Conservation (phyloP, 2,329 filamentous ascomycete species). For the Ambrosiella cleistominuta region DNA sequence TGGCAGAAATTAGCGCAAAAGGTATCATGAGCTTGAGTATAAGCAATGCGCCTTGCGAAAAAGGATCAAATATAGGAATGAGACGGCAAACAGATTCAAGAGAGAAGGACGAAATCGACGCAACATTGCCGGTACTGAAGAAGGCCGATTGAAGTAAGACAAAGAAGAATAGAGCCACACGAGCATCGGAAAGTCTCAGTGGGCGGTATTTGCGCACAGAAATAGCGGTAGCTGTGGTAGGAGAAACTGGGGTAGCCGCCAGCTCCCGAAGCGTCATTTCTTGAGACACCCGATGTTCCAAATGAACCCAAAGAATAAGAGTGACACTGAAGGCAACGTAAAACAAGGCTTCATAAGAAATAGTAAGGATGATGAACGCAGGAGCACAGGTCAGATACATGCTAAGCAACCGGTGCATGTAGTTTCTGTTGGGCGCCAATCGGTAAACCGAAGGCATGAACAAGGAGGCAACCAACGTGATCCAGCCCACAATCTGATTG, state of each 20-base stretch:
- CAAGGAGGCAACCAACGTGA: slow-evolving; percentile 57
- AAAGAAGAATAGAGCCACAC: slow-evolving; percentile 87
- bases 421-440: slow-evolving; percentile 65
- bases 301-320: slow-evolving; percentile 73
- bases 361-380: slow-evolving; percentile 86
- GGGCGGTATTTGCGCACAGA: slow-evolving; percentile 34
- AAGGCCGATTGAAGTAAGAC: slow-evolving; percentile 88
- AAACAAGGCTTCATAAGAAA: slow-evolving; percentile 93
- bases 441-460: slow-evolving; percentile 67
- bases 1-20: slow-evolving; percentile 81
- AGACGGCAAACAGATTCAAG: slow-evolving; percentile 78
- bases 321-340: slow-evolving; percentile 77
- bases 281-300: slow-evolving; percentile 48
- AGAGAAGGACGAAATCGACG: slow-evolving; percentile 83
- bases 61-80: slow-evolving; percentile 83
- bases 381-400: slow-evolving; percentile 88
- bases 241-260: slow-evolving; percentile 13
- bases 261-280: neutral
- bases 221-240: slow-evolving; percentile 10
- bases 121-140: slow-evolving; percentile 92
- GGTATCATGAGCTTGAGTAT: slow-evolving; percentile 83
- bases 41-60: slow-evolving; percentile 73
- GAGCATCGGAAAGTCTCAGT: slow-evolving; percentile 64
- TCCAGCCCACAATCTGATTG: slow-evolving; percentile 76
- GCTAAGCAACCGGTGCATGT: slow-evolving; percentile 73